Base-by-base conservation (phyloP, 768 basidiomycete species). In the Lentinula detonsa region DNA sequence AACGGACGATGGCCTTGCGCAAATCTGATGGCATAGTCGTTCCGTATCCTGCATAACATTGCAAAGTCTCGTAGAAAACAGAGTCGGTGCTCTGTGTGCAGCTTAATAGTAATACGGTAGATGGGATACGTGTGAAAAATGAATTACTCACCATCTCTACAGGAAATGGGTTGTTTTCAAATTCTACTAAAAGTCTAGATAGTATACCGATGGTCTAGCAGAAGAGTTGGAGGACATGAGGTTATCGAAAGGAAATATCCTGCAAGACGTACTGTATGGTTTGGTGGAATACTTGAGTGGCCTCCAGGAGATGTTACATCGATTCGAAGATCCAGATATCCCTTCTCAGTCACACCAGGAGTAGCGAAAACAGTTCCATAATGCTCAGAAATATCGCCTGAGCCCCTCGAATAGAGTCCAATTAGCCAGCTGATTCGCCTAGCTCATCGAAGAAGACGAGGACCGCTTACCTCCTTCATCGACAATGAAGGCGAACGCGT, bases 281-380 rank as follows among this genome's bases (percentile, higher is more conserved):
- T 61, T 11, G 84, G 84, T 15, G 88, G 88, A 3, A 86, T 70
- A 65, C 81, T 83, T 3, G 86, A 87, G 65, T 88, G 88, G 0
- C 88, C 87, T 4, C 88, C 87, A 0, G 80, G 72, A 2, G 81
- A 73, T 42, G 72, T 65, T 8, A 87, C 79, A 35, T 79, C 73
- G 16, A 86, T 67, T 31, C 67, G 69, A 4, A 81, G 61, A 57
- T 66, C 64, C 9, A 68, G 37, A n/a, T 42, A 52, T 3, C 49
- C 55, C 67, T 83, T 85, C 68, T 85, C 84, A 0, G 75, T 75
- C 13, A 82, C 71, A 4, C 72, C 79, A 15, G 78, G 80, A 9
- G 69, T 69, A 16, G 82, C 78, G 39, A 82, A 66, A 13, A 77
- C 63, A 18, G 67, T 70, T 21, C 78, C 80, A 42, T 73, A 74